These are phyloP conservation scores for Suillus luteus DNA, from an alignment of 768 basidiomycete species.

Conservation along the genomic window DNA sequence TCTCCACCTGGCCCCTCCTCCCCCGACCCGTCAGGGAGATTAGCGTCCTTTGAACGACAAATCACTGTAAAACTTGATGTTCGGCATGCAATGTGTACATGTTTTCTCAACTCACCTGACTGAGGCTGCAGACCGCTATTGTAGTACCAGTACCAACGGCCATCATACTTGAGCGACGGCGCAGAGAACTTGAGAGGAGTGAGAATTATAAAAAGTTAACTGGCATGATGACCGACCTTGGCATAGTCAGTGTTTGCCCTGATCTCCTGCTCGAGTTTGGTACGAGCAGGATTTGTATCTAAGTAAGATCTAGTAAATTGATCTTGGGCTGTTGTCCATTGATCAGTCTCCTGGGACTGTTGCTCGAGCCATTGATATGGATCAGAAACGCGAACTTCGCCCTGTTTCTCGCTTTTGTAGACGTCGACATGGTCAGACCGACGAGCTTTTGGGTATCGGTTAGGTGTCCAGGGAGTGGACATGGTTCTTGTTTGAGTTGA, in stretches of 20 bases:
- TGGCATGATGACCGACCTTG: constrained; percentile 35
- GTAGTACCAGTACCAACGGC: constrained; percentile 79
- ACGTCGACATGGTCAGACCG: constrained; percentile 67
- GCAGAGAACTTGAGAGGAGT: constrained; percentile 54
- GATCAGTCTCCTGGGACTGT: constrained; percentile 60
- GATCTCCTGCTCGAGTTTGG: constrained; percentile 60
- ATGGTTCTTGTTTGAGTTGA: constrained; percentile 18
- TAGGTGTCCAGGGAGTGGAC: constrained; percentile 53
- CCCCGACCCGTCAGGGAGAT: constrained; percentile 55
- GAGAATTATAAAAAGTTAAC: constrained; percentile 8
- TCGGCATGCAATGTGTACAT: neutral
- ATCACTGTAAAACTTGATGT: constrained; percentile 43
- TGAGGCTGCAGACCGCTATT: constrained; percentile 80
- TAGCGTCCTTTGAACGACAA: constrained; percentile 56
- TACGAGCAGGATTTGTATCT: constrained; percentile 61
- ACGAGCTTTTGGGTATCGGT: constrained; percentile 63
- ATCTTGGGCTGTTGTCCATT: constrained; percentile 65
- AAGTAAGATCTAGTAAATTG: constrained; percentile 59
- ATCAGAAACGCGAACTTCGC: constrained; percentile 63
- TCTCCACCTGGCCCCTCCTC: constrained; percentile 53
- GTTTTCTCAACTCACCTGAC: constrained; percentile 34
- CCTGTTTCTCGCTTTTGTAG: constrained; percentile 66
- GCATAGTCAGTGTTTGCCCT: constrained; percentile 53
- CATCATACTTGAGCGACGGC: constrained; percentile 62
- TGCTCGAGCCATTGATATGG: constrained; percentile 79